Base-by-base conservation (phyloP, 2,329 filamentous ascomycete genomes). In the Didymella segeticola region DNA sequence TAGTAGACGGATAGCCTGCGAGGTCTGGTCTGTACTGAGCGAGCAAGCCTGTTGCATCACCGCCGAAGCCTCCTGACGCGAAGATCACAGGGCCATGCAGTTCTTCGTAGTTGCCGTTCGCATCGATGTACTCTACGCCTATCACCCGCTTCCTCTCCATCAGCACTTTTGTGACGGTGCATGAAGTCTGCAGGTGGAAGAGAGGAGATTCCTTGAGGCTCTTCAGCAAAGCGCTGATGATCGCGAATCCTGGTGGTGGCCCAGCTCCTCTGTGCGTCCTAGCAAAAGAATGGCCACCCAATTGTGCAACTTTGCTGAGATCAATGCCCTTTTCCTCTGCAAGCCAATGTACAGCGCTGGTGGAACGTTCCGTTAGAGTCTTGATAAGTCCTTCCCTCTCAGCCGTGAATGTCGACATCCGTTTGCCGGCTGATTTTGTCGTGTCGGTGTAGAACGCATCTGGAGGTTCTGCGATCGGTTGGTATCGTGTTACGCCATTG, bases 401-500 rank as follows among this genome's bases (percentile, higher is more conserved):
- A 0, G 49, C 48, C 5, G 61, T 66, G 26, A 55, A 77, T 60
- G 5, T 73, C 37, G 15, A 60, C 60, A 71, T 65, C 1, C 68
- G 63, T 7, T 57, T 49, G 14, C 86, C 86, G 0, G 83, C 86
- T 0, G 85, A 88, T 19, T 72, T 76, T 7, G 85, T 62, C 0
- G 86, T 87, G 68, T 88, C 85, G 22, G 76, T 68, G 60, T 79
- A 82, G 62, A 86, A 87, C 0, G 72, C 61, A 1, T 72, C 66
- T 11, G 4, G 23, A 10, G 55, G 55, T 36, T 80, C 76, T 33
- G 64, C 11, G 7, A 56, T 27, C n/a, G 56, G 68, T 65, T 89
- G 86, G 57, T 83, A 87, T 3, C 75, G 77, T 0, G 86, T 88
- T 0, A 79, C 84, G 6, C 84, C 86, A 59, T 87, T 88, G 70